Evolutionary conservation across 2,329 filamentous ascomycete genomes (phyloP).

Genomic region (Penicillium sp.): DNA sequence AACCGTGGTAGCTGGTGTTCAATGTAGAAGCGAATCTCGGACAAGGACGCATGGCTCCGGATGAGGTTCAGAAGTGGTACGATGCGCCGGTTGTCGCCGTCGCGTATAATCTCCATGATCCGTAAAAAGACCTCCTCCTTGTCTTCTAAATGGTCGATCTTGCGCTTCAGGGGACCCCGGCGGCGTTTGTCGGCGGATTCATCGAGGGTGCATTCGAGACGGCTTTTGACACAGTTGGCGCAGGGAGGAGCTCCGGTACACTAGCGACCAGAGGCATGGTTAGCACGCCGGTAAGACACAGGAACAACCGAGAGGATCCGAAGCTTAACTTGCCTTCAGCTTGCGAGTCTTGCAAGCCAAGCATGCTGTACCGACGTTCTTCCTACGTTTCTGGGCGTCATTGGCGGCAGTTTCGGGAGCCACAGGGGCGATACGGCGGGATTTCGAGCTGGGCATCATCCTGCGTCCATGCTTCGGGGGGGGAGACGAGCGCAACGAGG

Average conservation of each 20-base stretch:
- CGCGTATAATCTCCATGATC: conserved; percentile 30
- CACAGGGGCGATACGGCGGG: conserved; percentile 24
- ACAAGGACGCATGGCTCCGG: conserved; percentile 32
- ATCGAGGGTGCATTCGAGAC: conserved; percentile 31
- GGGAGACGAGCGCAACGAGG: neutral
- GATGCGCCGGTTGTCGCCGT: conserved; percentile 25
- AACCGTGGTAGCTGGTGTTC: conserved; percentile 27
- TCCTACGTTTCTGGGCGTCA: conserved; percentile 25
- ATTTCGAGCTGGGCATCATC: conserved; percentile 24
- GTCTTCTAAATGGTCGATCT: conserved; percentile 31
- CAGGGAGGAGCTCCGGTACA: conserved; percentile 31
- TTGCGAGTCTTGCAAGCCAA: conserved; percentile 32
- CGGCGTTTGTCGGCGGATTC: conserved; percentile 29
- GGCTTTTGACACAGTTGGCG: conserved; percentile 28
- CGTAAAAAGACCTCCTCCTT: conserved; percentile 32
- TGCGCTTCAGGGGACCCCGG: conserved; percentile 32
- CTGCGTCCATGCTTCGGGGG: conserved; percentile 16
- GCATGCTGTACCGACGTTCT: conserved; percentile 33
- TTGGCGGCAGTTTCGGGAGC: conserved; percentile 19
- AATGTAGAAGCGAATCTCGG: conserved; percentile 33
- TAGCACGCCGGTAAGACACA: neutral
- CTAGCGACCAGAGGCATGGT: conserved; percentile 12
- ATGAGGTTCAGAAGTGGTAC: conserved; percentile 32
- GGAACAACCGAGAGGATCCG: neutral
- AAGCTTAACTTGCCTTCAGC: conserved; percentile 26